Base-by-base conservation (phyloP, 441 rosid species). In the Biscutella laevigata region DNA sequence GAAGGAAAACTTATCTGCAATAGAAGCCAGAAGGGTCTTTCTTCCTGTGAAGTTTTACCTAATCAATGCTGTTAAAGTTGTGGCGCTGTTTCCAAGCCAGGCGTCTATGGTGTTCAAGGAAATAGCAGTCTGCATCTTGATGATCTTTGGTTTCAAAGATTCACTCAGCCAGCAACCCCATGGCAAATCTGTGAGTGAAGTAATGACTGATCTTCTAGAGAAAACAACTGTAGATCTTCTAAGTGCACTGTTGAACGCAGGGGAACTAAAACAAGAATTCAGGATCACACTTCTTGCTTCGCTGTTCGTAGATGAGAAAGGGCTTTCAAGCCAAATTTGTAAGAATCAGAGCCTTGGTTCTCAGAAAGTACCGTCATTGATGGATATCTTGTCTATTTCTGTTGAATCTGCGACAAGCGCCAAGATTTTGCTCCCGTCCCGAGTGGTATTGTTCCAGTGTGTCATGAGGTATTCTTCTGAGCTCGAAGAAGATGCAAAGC, bases 31-130 rank as follows among this genome's bases (percentile, higher is more conserved):
- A 72, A 80, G 87, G 76, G 76, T 73, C 44, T 83, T 82, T 68
- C 70, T 88, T 68, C 98, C 94, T 27, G 75, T 83, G 58, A 91
- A 85, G 67, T 91, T 83, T 77, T 88, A 87, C 75, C 78, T 91
- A 46, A 76, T 88, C 27, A 81, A 85, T 74, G 83, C 81, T 30
- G 80, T 83, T 52, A 88, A 88, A 62, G 71, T 91, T 67, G 75
- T 77, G 55, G 74, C 88, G 22, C 57, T 80, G 46, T 85, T 71
- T 74, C 94, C 94, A 15, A 61, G 68, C 59, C 78, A 83, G 69
- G 84, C 83, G 37, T 76, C 53, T 69, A 14, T 56, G 48, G 76
- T 77, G 34, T 73, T 68, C 71, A 81, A 61, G 71, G 91, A 85
- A 35, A 62, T 85, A 47, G 8, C 77, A 24, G 60, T 59, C 36